phyloP scores from a whole-genome alignment of 352 stramenopile species.

The Lagenidium giganteum region DNA sequence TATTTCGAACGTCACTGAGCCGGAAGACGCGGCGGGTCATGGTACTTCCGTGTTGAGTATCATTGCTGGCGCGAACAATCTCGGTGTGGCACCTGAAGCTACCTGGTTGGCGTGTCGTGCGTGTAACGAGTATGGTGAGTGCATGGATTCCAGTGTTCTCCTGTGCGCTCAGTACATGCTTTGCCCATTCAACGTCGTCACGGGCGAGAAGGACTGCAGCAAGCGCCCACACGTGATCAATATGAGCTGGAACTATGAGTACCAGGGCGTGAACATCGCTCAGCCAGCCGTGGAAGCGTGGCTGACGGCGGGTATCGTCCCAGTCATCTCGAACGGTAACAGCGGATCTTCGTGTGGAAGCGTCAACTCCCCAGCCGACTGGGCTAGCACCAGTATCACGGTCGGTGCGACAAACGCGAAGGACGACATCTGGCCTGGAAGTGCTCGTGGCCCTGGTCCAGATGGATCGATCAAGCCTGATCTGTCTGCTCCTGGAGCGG shows the following conservation, averaged over 20 bases:
- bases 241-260: conserved; percentile 58
- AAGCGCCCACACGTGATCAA: conserved; percentile 57
- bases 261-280: conserved; percentile 13
- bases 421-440: conserved; percentile 25
- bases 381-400: conserved; percentile 24
- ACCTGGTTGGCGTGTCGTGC: conserved; percentile 42
- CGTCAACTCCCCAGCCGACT: conserved; percentile 31
- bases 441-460: conserved; percentile 27
- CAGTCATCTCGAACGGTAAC: conserved; percentile 49
- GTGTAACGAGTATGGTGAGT: conserved; percentile 21
- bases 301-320: conserved; percentile 45
- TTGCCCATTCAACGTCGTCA: conserved; percentile 23
- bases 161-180: conserved; percentile 40
- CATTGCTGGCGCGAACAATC: conserved; percentile 16
- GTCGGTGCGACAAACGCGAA: conserved; percentile 38
- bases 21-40: conserved; percentile 29
- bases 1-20: conserved; percentile 19
- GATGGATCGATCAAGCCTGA: conserved; percentile 40
- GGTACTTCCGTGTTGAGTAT: conserved; percentile 33
- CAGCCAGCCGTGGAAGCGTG: conserved; percentile 32
- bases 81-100: conserved; percentile 30
- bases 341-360: conserved; percentile 31
- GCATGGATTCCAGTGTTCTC: conserved; percentile 29
- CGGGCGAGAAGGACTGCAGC: conserved; percentile 25
- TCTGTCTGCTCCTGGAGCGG: conserved; percentile 26